Evolutionary conservation across 2,329 filamentous ascomycete species (phyloP), one percentile per base, ranked within the genome.

Genomic region (Lasiodiplodia gonubiensis): DNA sequence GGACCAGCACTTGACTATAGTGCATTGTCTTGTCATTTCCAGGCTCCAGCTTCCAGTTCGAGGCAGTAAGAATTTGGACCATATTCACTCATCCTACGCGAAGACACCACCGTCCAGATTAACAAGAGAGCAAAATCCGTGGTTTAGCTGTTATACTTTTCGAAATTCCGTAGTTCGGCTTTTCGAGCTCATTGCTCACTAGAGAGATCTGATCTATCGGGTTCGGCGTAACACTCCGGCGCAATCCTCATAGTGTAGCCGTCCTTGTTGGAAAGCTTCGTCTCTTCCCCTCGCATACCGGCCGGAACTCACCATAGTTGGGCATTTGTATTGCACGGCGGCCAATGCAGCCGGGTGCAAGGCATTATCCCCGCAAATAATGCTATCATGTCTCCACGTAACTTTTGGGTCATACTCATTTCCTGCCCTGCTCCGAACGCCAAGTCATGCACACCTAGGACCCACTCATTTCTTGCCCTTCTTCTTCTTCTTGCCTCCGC

Each of bases 391-490:
- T 60, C 23, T 39, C 16, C 57, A 12, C 27, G 23, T 23, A 49
- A 48, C 42, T 61, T 61, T 61, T 49, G 18, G 18, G 39, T 23
- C 46, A 51, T 63, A n/a, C 27, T n/a, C 42, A 25, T 57, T 46
- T n/a, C 59, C 59, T 46, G 18, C 16, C 42, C 25, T 21, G 14
- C 25, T 46, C n/a, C 18, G 23, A 51, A 63, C 27, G 46, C 59
- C 59, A 51, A 11, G 27, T 11, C 30, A 63, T 63, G 46, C 57
- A 48, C 46, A 7, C 5, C 7, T 14, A 3, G 27, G 16, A 2
- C 4, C n/a, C n/a, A n/a, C 65, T 80, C 76, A 83, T 78, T 82
- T 83, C 79, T 84, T 84, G 60, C 80, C 79, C 74, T 82, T 83
- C 72, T 84, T 84, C 75, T 84, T 84, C 75, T 83, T 83, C 49